Base-by-base conservation (phyloP, 345 rosid genomes). In the Turnera subulata region DNA sequence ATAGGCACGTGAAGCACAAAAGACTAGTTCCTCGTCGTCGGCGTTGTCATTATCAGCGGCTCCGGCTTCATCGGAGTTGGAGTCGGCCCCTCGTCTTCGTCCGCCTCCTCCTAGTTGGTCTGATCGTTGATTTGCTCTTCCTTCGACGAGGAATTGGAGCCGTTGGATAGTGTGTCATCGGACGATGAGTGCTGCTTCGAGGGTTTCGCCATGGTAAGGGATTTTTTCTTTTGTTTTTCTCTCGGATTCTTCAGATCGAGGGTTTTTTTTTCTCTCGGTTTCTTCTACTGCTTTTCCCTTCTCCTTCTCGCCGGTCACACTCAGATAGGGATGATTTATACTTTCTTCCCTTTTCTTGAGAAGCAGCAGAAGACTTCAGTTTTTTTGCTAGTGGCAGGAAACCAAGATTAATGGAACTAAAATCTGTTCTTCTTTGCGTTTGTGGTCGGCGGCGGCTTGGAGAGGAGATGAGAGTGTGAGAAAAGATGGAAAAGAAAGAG, bases 31-130 rank as follows among this genome's bases (percentile, higher is more conserved):
- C 6, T 70, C 66, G 17, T 4, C 62, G 35, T 24, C 83, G 13
- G 19, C 68, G 8, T 52, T 69, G 0, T 29, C 82, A 5, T 56
- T 64, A 0, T 53, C 60, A 8, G 61, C 49, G 20, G 58, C 71
- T 26, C 57, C 52, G 22, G 61, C 71, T 35, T 74, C 77, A 13
- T 87, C 88, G 0, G 77, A 88, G 42, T 83, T 91, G 49, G 96
- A 85, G 39, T 65, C 88, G 6, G 80, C 82, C 89, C 98, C 67
- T 92, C 97, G 56, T 89, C 97, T 16, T 89, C 98, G 43, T 81
- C 96, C 51, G 84, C 95, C 8, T 76, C 96, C 51, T 84, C 95
- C 8, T 76, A 82, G 68, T 76, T 73, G 70, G 74, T 61, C 76
- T 80, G 88, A 37, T 84, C 82, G 79, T 88, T 76, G 50, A 75